Evolutionary conservation across 345 rosid species (phyloP), one percentile per base, ranked within the genome.

Genomic region (Cochlearia excelsa): DNA sequence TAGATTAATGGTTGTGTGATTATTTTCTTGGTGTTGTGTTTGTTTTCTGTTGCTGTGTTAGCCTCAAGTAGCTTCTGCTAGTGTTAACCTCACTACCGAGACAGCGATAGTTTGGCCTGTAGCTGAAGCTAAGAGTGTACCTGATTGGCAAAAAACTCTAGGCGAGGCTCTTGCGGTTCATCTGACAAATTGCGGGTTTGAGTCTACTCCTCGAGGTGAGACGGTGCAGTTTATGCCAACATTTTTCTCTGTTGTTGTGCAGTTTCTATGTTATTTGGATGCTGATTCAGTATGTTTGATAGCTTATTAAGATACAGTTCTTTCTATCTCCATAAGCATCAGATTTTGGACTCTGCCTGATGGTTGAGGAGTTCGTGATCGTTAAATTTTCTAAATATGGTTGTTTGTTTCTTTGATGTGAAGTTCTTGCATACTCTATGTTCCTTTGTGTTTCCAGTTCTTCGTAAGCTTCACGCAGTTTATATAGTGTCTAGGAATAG

Each of bases 111-210:
- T 93, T 41, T 89, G 99, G 97, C 95, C 97, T 9, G 75, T 75
- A 57, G 81, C 83, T 2, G 94, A 89, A 78, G 97, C 91, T 41
- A 93, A 79, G 74, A 77, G 45, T 59, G 54, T 64, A 23, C 84
- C 92, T 45, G 78, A 93, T 67, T 93, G 99, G 97, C 81, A 80
- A 71, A 72, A 80, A 37, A 79, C 76, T 72, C 68, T 93, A 49
- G 99, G 99, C 38, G 95, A 87, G 73, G 78, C 83, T 54, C 94
- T 93, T 71, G 97, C 99, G 0, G 81, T 76, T 74, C 99, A 93
- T 55, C 79, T 93, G 43, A 93, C 92, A 1, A 81, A 42, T 62
- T 84, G 97, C 61, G 99, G 99, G 34, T 93, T 93, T 80, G 62
- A 67, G 30, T 87, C 99, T 50, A 81, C 81, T 52, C 85, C 73